Evolutionary conservation across 805 yeast genomes (phyloP).

Genomic region (Ogataea polymorpha): DNA sequence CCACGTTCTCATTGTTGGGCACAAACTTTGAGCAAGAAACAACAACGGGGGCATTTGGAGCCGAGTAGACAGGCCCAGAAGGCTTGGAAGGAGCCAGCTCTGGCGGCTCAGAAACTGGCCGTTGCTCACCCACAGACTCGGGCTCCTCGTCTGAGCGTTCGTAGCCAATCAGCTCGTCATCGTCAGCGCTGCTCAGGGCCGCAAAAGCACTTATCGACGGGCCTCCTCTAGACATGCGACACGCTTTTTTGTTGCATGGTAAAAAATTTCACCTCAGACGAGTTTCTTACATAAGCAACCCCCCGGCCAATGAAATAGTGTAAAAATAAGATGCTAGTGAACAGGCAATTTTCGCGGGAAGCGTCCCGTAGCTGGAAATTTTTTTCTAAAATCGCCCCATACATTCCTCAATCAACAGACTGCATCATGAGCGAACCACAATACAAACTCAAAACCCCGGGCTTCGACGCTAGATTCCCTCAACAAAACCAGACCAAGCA

Average conservation of each 20-base stretch:
- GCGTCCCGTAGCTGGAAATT: conserved; percentile 6
- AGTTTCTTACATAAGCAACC: neutral
- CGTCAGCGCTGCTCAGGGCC: conserved; percentile 26
- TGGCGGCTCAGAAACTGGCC: neutral
- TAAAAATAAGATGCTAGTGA: conserved; percentile 3
- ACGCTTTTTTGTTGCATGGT: conserved; percentile 1
- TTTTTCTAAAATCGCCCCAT: conserved; percentile 10
- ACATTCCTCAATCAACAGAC: neutral
- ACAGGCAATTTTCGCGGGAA: conserved; percentile 2
- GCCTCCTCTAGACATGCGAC: conserved; percentile 8
- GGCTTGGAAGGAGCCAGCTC: conserved; percentile 4
- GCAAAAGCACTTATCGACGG: conserved; percentile 33
- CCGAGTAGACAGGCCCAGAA: neutral
- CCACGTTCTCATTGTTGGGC: conserved; percentile 37
- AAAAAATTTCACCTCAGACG: neutral
- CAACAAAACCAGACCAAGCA: conserved; percentile 96
- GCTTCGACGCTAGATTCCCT: conserved; percentile 93
- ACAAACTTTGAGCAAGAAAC: conserved; percentile 36
- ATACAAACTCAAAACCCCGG: conserved; percentile 57
- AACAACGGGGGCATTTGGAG: conserved; percentile 4
- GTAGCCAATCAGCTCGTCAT: conserved; percentile 14
- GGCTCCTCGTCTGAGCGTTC: conserved; percentile 10
- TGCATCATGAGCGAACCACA: conserved; percentile 33
- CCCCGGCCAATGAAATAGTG: conserved; percentile 7
- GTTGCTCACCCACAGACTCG: neutral